Base-by-base conservation (phyloP, 2,329 filamentous ascomycete species). In the Calonectria pauciramosa region DNA sequence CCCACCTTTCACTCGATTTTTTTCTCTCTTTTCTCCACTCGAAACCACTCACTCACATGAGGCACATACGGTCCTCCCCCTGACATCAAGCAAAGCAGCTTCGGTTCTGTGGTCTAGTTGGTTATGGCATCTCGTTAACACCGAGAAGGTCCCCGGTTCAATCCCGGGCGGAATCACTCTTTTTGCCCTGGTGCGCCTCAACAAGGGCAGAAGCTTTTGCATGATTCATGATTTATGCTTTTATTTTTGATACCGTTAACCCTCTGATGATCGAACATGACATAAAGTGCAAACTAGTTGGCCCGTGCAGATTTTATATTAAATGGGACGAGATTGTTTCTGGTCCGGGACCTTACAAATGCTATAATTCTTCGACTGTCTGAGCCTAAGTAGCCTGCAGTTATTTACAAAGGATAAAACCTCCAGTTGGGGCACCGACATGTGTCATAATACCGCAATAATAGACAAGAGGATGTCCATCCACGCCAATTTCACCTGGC, bases 121-220 rank as follows among this genome's bases (percentile, higher is more conserved):
- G 52, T 59, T 59, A 59, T 59, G 52, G 52, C 52, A 59, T 59
- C 52, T 59, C 52, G 52, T 32, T 59, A 59, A 59, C 52, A 59
- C 52, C 52, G 52, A 59, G 52, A 59, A 59, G 52, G 52, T 59
- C 52, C 52, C 52, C 52, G 52, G 52, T 59, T 59, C 52, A 59
- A 59, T 59, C 52, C 52, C 52, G 52, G 52, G 54, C 54, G 54
- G 54, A 59, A 59, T 59, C 54, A 59, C 54, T 36, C 34, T 59
- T 59, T 59, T 59, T 32, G n/a, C 13, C n/a, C 30, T 38, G n/a
- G 20, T 14, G 41, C 1, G 3, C 44, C 4, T 10, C 44, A 47
- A 18, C 41, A 4, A 47, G 10, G 18, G 8, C 1, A n/a, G 6
- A n/a, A 47, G 2, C 38, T 47, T n/a, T n/a, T 41, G 16, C 10